A percentile compares a stretch with the other conserved stretches of the same genome.
phyloP scores from a whole-genome alignment of 768 basidiomycete species.

The Xanthoconium purpureum region DNA sequence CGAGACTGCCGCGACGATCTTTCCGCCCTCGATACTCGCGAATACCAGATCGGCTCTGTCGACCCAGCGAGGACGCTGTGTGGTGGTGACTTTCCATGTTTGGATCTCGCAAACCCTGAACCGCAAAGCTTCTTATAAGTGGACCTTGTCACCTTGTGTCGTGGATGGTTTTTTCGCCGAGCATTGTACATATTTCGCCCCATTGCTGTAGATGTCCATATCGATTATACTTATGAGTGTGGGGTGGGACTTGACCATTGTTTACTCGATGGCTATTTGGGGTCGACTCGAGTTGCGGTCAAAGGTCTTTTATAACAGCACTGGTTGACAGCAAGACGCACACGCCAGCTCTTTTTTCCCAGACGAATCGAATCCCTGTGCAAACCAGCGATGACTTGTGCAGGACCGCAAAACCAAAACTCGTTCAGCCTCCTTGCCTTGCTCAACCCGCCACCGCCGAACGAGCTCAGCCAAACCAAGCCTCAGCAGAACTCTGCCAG shows the following conservation, averaged over 20 bases:
- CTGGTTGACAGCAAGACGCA: not conserved
- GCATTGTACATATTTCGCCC: no score
- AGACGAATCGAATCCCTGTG: not conserved
- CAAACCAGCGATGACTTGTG: constrained; percentile 3
- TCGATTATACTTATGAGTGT: no score
- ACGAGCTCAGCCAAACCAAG: not conserved
- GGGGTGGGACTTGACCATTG: constrained; percentile 18
- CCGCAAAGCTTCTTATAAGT: not conserved
- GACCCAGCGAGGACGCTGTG: constrained; percentile 11
- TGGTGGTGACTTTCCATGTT: constrained; percentile 16
- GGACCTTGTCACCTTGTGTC: no score
- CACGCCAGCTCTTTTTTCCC: not conserved
- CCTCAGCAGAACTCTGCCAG: not conserved
- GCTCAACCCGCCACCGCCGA: not conserved
- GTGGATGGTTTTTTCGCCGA: no score
- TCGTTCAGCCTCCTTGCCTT: constrained; percentile 1
- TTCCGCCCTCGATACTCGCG: constrained; percentile 38
- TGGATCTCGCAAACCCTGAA: constrained; percentile 7
- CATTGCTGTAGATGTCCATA: not conserved
- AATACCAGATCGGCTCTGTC: constrained; percentile 48
- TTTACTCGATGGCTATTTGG: constrained; percentile 10
- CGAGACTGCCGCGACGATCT: constrained; percentile 3
- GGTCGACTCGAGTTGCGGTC: constrained; percentile 1
- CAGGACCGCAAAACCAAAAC: not conserved
- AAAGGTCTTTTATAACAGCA: not conserved